Base-by-base conservation (phyloP, 2,329 filamentous ascomycete species). In the Fusarium burgessii region DNA sequence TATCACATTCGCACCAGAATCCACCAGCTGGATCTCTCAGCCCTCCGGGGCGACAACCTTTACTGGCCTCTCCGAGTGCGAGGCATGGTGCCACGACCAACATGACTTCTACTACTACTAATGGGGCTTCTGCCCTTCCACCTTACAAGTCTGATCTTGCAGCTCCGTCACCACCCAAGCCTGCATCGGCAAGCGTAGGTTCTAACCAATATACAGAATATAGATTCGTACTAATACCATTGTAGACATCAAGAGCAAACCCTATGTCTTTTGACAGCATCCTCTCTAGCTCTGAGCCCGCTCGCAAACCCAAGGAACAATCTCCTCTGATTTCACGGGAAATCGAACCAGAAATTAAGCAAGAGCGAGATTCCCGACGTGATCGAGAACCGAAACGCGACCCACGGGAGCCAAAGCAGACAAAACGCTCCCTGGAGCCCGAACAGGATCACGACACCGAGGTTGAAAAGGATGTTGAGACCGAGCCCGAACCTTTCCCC, bases 211-310 rank as follows among this genome's bases (percentile, higher is more conserved):
- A 29, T 42, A 46, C 35, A 20, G 43, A 49, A 32, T 51, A 60
- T 65, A 23, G 33, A 61, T 64, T 57, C 23, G 25, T 51, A 59
- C 70, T 75, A 65, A 73, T 62, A 51, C 27, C 23, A 36, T 52
- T 45, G 18, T 46, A 94, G 88, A 92, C 92, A 52, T 89, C 92
- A 3, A 90, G 89, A 79, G 87, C 91, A 63, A 93, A 97, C 79
- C 92, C 95, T 57, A 98, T 98, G 95, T 96, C 95, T 8, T 96
- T 98, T 78, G 96, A 94, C 72, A 98, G 95, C 79, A 97, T 98
- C 65, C 90, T 98, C 45, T 95, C 94, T 7, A 94, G 89, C 73
- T 87, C 92, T 59, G 91, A 94, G 60, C 90, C 92, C 57, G 86
- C 89, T 41, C 84, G 86, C 5, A 86, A 86, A 66, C 85, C 87